Percentiles rank a stretch among this genome's conserved stretches.
Conservation (phyloP, 805 yeast species). For the Teunomyces funiuensis region DNA sequence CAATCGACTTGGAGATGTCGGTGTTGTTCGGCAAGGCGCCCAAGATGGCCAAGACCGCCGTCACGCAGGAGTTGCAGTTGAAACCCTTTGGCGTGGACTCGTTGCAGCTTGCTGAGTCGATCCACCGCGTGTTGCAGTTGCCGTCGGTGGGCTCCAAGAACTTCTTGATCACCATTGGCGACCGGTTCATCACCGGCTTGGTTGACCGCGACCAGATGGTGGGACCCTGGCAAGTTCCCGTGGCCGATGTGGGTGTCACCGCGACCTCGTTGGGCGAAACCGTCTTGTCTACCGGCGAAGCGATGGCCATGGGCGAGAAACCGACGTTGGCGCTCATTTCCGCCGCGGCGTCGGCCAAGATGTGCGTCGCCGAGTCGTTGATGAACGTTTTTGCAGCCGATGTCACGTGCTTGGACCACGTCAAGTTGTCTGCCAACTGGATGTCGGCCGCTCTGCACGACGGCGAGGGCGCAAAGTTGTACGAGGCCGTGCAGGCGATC, state of each 20-base stretch:
- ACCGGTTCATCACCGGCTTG: slow-evolving; percentile 94
- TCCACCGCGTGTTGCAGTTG: slow-evolving; percentile 77
- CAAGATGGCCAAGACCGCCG: slow-evolving; percentile 78
- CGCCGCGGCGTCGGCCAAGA: slow-evolving; percentile 88
- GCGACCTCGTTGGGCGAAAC: slow-evolving; percentile 82
- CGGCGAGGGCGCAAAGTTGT: slow-evolving; percentile 93
- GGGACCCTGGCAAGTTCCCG: slow-evolving; percentile 99
- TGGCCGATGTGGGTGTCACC: slow-evolving; percentile 97
- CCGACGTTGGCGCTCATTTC: slow-evolving; percentile 87
- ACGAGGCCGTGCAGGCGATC: slow-evolving; percentile 96
- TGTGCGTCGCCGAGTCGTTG: slow-evolving; percentile 94
- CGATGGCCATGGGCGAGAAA: slow-evolving; percentile 95
- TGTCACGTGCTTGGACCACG: slow-evolving; percentile 65
- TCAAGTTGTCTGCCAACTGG: slow-evolving; percentile 96
- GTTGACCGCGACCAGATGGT: slow-evolving; percentile 98
- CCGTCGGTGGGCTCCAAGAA: slow-evolving; percentile 96
- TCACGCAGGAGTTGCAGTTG: slow-evolving; percentile 58
- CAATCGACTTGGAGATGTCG: slow-evolving; percentile 95
- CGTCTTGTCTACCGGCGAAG: slow-evolving; percentile 84
- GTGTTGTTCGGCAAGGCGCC: slow-evolving; percentile 97
- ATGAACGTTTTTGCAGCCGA: slow-evolving; percentile 89
- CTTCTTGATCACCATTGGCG: slow-evolving; percentile 96
- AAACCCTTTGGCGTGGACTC: slow-evolving; percentile 35
- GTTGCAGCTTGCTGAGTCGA: slow-evolving; percentile 57
- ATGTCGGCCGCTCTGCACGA: slow-evolving; percentile 95